Conservation (phyloP, 495 filamentous ascomycete genomes). For the Penicillium alfredii region DNA sequence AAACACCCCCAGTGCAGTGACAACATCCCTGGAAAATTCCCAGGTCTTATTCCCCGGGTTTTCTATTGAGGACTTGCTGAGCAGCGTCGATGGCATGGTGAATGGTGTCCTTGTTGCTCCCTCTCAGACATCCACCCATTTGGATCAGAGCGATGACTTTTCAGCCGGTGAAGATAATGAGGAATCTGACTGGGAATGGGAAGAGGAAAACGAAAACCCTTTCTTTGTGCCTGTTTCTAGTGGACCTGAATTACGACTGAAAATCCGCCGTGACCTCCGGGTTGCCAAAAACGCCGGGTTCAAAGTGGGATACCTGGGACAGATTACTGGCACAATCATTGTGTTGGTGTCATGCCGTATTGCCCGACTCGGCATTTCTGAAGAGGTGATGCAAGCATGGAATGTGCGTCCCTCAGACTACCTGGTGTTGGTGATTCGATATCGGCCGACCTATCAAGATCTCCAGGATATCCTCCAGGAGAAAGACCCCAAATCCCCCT, state of each 20-base stretch:
- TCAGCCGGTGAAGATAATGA: slow-evolving; percentile 7
- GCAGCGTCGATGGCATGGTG: slow-evolving; percentile 34
- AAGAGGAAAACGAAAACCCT: slow-evolving; percentile 30
- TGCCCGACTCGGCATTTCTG: slow-evolving; percentile 65
- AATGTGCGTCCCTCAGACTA: slow-evolving; percentile 60
- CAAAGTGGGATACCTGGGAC: slow-evolving; percentile 60
- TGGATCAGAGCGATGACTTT: background rate
- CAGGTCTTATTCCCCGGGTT: slow-evolving; percentile 19
- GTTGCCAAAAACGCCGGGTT: slow-evolving; percentile 61
- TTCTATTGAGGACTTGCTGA: slow-evolving; percentile 30
- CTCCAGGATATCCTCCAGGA: slow-evolving; percentile 43
- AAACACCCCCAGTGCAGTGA: slow-evolving; percentile 39
- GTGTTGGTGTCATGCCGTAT: slow-evolving; percentile 59
- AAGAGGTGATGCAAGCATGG: slow-evolving; percentile 76
- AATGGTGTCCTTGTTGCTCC: slow-evolving; percentile 21
- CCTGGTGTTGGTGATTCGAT: slow-evolving; percentile 71
- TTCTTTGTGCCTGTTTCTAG: slow-evolving; percentile 21
- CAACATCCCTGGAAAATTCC: slow-evolving; percentile 40
- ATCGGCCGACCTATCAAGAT: slow-evolving; percentile 49
- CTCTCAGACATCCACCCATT: slow-evolving; percentile 6
- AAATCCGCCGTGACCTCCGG: slow-evolving; percentile 59
- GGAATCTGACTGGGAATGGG: slow-evolving; percentile 22
- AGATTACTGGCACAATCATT: slow-evolving; percentile 49
- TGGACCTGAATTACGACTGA: slow-evolving; percentile 13
- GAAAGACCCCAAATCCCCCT: background rate